Evolutionary conservation across 1,284 basidiomycete species (phyloP), one percentile per base, ranked within the genome.

Genomic region (Trametes versicolor): DNA sequence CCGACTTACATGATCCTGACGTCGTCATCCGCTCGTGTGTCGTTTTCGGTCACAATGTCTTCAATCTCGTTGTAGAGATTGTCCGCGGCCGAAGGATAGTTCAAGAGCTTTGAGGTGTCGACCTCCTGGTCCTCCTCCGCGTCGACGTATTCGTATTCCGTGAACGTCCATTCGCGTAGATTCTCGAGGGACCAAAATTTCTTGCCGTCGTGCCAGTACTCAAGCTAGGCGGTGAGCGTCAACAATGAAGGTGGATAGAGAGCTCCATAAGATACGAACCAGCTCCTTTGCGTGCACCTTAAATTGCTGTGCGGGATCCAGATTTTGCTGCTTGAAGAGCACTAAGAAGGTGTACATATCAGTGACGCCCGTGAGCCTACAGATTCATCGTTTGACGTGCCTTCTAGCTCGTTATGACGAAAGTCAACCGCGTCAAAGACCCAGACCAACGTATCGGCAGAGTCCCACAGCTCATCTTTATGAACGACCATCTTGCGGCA

Each of bases 321-420:
- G 56, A 37, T 72, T 72, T 47, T 77, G 74, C 25, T 76, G 72
- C 41, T 69, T 61, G 70, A 80, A 80, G 2, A 80, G 74, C 2
- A 77, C 82, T 81, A n/a, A 23, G 25, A 2, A 39, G 27, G 9
- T 15, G 7, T 13, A 25, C 17, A 13, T 53, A 39, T 49, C 25
- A 49, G 48, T 17, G 47, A 13, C 4, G 25, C 7, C 23, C 10
- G 15, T 17, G 41, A 17, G 48, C 25, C 6, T 7, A 10, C 13
- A 49, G 25, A 1, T 29, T 17, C 12, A 29, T 4, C 15, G 15
- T 5, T 21, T 2, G 29, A 43, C 53, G n/a, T 13, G 66, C 69
- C 64, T 52, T 66, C 62, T 4, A 70, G 60, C 6, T 70, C 69
- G 39, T 65, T 62, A 27, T 70, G 62, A 1, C 69, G 59, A 23